Conservation (phyloP, 2,329 filamentous ascomycete species). For the Trichothecium roseum region DNA sequence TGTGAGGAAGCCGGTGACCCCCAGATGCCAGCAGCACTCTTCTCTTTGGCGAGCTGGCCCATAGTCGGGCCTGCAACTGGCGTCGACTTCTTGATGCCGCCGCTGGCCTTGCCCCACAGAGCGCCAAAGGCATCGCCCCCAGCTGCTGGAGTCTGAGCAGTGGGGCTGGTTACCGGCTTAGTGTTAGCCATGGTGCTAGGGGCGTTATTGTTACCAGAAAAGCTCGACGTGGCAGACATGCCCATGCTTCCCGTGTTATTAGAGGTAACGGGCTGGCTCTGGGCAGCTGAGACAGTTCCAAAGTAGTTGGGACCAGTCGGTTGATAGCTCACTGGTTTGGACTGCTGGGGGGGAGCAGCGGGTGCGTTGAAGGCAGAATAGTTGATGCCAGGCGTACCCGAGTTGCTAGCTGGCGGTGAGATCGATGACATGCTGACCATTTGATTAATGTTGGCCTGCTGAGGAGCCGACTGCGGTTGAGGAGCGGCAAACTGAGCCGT, state of each 20-base stretch:
- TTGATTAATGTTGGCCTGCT: constrained; percentile 70
- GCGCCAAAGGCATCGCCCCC: constrained; percentile 83
- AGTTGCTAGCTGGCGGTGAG: constrained; percentile 57
- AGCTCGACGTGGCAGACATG: constrained; percentile 13
- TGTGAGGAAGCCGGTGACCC: constrained; percentile 52
- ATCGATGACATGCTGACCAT: constrained; percentile 73
- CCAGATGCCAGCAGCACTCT: constrained; percentile 92
- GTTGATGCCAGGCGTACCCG: constrained; percentile 46
- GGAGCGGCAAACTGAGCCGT: constrained; percentile 67
- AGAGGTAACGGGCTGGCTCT: constrained; percentile 10
- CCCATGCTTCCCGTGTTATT: constrained; percentile 17
- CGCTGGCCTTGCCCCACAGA: constrained; percentile 68
- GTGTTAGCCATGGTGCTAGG: constrained; percentile 30
- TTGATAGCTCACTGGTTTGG: constrained; percentile 59
- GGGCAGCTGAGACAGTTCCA: constrained; percentile 57
- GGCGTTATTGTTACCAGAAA: constrained; percentile 23
- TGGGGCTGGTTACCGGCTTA: constrained; percentile 36
- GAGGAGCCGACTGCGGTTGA: constrained; percentile 72
- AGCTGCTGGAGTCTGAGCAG: constrained; percentile 44
- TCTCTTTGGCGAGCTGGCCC: constrained; percentile 95
- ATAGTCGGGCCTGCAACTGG: constrained; percentile 62
- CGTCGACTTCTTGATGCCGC: constrained; percentile 64
- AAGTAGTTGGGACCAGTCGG: constrained; percentile 87
- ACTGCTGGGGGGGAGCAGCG: constrained; percentile 28
- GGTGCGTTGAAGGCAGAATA: constrained; percentile 49